Percentiles rank a stretch among this genome's conserved stretches.
Evolutionary conservation across 768 basidiomycete genomes (phyloP).

Genomic region (Steccherinum ochraceum): DNA sequence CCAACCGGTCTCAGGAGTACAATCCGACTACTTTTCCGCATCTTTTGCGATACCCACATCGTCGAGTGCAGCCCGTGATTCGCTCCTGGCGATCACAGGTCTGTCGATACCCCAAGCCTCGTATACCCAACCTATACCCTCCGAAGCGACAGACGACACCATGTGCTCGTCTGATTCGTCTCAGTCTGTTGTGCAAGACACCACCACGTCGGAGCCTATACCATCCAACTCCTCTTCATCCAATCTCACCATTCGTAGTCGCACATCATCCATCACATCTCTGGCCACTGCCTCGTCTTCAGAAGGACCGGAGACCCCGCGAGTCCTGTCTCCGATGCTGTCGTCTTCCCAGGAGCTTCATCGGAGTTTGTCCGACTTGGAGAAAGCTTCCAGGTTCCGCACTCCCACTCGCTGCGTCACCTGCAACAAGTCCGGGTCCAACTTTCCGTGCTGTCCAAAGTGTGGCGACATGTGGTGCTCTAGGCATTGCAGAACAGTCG

Average conservation of each 20-base stretch:
- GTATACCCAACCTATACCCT: neutral
- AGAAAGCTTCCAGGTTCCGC: constrained; percentile 21
- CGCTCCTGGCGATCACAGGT: neutral
- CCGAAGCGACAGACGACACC: neutral
- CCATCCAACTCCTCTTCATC: neutral
- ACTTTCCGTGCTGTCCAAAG: constrained; percentile 26
- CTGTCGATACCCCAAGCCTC: neutral
- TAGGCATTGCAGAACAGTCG: constrained; percentile 19
- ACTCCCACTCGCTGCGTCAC: constrained; percentile 18
- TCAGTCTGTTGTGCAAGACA: neutral
- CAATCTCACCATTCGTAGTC: constrained; percentile 9
- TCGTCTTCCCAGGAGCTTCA: constrained; percentile 10
- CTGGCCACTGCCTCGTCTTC: constrained; percentile 21
- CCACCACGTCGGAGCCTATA: neutral
- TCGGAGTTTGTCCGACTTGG: constrained; percentile 20
- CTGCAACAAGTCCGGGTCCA: constrained; percentile 22
- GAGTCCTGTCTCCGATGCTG: constrained; percentile 12
- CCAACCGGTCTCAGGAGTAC: neutral
- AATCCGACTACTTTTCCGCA: neutral
- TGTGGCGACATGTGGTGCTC: constrained; percentile 28
- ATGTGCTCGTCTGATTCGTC: neutral
- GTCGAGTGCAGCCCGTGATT: neutral
- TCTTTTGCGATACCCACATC: neutral
- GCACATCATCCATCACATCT: constrained; percentile 19
- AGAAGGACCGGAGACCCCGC: constrained; percentile 22